These are phyloP conservation scores for Clitopilus hobsonii DNA, from an alignment of 768 basidiomycete species.

Conservation along the genomic window DNA sequence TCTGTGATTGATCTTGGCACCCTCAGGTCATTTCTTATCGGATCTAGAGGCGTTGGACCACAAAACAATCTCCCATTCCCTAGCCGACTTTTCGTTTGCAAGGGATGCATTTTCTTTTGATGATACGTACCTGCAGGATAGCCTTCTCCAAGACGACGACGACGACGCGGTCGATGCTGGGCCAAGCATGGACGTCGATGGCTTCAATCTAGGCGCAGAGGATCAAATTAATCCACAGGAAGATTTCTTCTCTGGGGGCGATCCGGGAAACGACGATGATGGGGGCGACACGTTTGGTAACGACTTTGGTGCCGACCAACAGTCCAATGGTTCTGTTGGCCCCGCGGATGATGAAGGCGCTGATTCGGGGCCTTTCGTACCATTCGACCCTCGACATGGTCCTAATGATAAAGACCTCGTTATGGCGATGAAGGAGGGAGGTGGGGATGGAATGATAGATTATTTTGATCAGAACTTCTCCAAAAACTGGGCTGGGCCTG, in stretches of 20 bases:
- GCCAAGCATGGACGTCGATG: conserved; percentile 28
- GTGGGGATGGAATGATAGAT: conserved; percentile 61
- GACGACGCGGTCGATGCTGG: conserved; percentile 42
- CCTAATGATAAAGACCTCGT: conserved; percentile 78
- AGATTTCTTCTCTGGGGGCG: conserved; percentile 64
- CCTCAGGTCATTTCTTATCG: conserved; percentile 67
- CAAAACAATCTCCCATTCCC: conserved; percentile 75
- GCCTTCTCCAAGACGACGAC: conserved; percentile 38
- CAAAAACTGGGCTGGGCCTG: conserved; percentile 98
- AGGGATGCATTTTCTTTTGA: conserved; percentile 61
- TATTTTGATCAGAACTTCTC: conserved; percentile 86
- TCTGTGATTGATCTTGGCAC: conserved; percentile 4
- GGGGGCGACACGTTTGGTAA: conserved; percentile 21
- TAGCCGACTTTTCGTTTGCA: conserved; percentile 79
- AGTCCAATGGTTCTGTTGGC: conserved; percentile 41
- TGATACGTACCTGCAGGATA: conserved; percentile 57
- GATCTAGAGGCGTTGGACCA: conserved; percentile 57
- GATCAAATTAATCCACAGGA: conserved; percentile 39
- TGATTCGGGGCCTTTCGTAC: conserved; percentile 48
- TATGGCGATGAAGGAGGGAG: conserved; percentile 75
- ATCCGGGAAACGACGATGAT: conserved; percentile 30
- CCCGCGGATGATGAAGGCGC: conserved; percentile 36
- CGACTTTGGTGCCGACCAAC: conserved; percentile 37
- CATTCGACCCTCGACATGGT: conserved; percentile 82
- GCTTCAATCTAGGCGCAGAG: conserved; percentile 34